These are phyloP conservation scores for Picea sitchensis DNA, from an alignment of 75 land plant genomes.

Conservation along the genomic window DNA sequence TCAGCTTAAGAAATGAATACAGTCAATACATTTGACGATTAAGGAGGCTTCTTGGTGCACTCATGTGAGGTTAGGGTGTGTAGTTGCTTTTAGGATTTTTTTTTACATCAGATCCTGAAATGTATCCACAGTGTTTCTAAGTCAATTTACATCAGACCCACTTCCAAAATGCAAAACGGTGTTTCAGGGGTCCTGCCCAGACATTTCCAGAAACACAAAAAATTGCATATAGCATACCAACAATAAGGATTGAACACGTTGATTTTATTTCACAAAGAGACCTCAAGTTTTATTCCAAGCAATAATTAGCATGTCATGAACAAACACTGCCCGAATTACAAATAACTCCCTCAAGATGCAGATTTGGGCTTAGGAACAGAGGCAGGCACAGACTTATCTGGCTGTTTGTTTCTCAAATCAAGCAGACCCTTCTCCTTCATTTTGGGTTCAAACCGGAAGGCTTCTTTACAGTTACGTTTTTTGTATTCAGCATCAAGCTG, in stretches of 20 bases:
- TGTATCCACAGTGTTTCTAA: not conserved
- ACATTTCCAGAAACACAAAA: not conserved
- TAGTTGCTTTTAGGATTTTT: no score
- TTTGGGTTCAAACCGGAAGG: conserved; percentile 46
- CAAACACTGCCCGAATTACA: not conserved
- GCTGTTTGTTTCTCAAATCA: conserved; percentile 23
- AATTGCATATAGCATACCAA: no score
- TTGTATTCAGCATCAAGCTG: conserved; percentile 23
- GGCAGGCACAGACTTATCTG: conserved; percentile 3
- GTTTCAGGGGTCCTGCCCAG: not conserved
- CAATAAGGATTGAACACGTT: no score
- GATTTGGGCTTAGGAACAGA: not conserved
- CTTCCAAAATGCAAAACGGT: not conserved
- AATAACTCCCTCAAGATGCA: not conserved
- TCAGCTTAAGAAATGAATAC: no score
- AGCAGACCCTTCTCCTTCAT: conserved; percentile 38
- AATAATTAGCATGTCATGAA: conserved; percentile 1
- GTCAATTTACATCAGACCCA: not conserved
- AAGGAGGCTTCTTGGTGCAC: no score
- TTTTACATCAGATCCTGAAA: not conserved
- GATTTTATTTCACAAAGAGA: no score
- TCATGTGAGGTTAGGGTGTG: no score
- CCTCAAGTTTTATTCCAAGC: no score
- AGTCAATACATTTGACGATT: no score
- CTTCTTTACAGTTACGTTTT: conserved; percentile 38